Evolutionary conservation across 2,329 filamentous ascomycete genomes (phyloP).

Genomic region (Macrophomina pseudophaseolina): DNA sequence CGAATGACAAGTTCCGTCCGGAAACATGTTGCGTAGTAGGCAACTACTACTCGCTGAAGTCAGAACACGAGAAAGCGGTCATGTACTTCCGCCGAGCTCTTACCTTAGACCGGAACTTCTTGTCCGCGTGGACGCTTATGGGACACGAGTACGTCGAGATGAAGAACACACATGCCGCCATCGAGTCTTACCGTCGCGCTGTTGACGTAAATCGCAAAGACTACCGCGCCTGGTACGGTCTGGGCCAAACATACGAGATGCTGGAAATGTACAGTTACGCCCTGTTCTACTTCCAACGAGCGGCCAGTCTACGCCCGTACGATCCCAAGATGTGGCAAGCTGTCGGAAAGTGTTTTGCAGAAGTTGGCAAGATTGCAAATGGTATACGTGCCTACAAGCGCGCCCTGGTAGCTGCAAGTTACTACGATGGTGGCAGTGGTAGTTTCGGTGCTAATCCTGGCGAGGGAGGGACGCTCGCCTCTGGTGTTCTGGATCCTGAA

Average conservation of each 20-base stretch:
- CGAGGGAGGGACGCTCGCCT: slow-evolving; percentile 47
- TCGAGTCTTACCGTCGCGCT: slow-evolving; percentile 93
- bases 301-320: slow-evolving; percentile 89
- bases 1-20: slow-evolving; percentile 92
- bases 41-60: slow-evolving; percentile 95
- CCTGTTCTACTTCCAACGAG: slow-evolving; percentile 96
- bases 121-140: slow-evolving; percentile 98
- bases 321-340: slow-evolving; percentile 99
- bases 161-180: slow-evolving; percentile 97
- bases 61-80: slow-evolving; percentile 95
- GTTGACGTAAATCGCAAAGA: slow-evolving; percentile 96
- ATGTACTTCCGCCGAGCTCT: slow-evolving; percentile 95
- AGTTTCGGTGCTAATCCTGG: slow-evolving; percentile 55
- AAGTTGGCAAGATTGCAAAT: slow-evolving; percentile 84
- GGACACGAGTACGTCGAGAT: slow-evolving; percentile 98
- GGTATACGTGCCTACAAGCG: slow-evolving; percentile 95
- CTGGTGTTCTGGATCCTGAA: slow-evolving; percentile 79
- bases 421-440: slow-evolving; percentile 72
- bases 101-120: slow-evolving; percentile 85
- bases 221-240: slow-evolving; percentile 96
- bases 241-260: slow-evolving; percentile 96
- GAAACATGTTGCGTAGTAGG: slow-evolving; percentile 97
- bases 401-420: slow-evolving; percentile 84
- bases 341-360: slow-evolving; percentile 87
- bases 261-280: slow-evolving; percentile 98